phyloP scores from a whole-genome alignment of 2,329 filamentous ascomycete genomes.

The Fusarium sp. region DNA sequence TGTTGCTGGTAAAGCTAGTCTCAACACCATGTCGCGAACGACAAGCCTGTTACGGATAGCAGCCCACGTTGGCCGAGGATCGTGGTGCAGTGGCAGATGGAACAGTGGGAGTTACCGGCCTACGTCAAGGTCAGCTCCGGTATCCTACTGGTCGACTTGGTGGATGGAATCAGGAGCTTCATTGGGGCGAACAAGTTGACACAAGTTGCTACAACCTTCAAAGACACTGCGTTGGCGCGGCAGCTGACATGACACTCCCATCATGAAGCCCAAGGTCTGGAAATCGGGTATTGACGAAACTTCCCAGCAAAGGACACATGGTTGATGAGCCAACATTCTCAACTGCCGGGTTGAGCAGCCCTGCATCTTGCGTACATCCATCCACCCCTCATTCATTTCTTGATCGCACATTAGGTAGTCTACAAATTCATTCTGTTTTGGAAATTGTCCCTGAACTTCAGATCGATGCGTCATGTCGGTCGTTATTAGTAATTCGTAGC shows the following conservation, averaged over 20 bases:
- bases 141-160: constrained; percentile 1
- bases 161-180: constrained; percentile 2
- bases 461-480: background rate
- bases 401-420: constrained; percentile 38
- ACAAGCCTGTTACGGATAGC: background rate
- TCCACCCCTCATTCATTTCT: constrained; percentile 30
- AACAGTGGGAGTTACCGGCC: background rate
- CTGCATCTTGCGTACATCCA: constrained; percentile 3
- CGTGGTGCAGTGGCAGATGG: background rate
- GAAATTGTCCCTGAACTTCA: background rate
- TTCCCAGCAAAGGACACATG: background rate
- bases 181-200: background rate
- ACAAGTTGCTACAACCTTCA: background rate
- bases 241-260: background rate
- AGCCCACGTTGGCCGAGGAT: background rate
- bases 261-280: background rate
- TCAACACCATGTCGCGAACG: background rate
- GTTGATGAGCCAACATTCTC: constrained; percentile 6
- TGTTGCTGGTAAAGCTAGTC: constrained; percentile 1
- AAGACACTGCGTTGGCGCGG: background rate
- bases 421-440: constrained; percentile 37
- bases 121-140: constrained; percentile 25
- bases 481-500: background rate
- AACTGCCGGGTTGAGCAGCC: background rate
- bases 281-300: background rate